phyloP scores from a whole-genome alignment of 75 land plant species.

The Picea sitchensis region DNA sequence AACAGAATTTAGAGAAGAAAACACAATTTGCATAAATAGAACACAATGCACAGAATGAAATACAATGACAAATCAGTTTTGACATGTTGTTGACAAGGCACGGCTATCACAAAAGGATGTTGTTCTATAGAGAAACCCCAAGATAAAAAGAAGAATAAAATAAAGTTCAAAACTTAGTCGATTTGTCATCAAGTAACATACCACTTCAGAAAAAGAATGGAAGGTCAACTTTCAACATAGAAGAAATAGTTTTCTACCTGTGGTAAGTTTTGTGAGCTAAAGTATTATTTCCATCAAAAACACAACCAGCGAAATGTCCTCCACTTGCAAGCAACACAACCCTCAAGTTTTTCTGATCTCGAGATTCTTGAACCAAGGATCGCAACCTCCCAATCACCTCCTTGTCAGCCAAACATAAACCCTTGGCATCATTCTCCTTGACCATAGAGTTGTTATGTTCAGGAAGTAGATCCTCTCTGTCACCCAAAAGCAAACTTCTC shows the following conservation, averaged over 20 bases:
- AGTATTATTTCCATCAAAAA: conserved; percentile 69
- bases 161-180: neutral
- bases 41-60: too few species aligned
- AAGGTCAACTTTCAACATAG: neutral
- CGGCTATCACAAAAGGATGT: neutral
- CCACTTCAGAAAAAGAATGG: neutral
- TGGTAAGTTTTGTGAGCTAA: conserved; percentile 93
- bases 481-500: conserved; percentile 58
- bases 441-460: conserved; percentile 21
- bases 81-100: neutral
- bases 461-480: conserved; percentile 45
- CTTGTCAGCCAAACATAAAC: conserved; percentile 26
- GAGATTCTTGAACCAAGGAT: conserved; percentile 37
- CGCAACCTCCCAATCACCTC: conserved; percentile 60
- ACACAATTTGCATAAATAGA: too few species aligned
- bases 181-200: neutral
- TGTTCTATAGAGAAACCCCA: neutral
- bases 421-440: conserved; percentile 8
- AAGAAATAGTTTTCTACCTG: conserved; percentile 42
- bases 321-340: conserved; percentile 82
- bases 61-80: too few species aligned
- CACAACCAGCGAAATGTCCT: conserved; percentile 98
- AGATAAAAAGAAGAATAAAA: neutral
- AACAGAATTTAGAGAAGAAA: too few species aligned
- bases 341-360: conserved; percentile 46